Percentiles rank a stretch among this genome's conserved stretches.
These are phyloP conservation scores for Houttuynia cordata DNA, from an alignment of 164 flowering plant species.

Conservation along the genomic window DNA sequence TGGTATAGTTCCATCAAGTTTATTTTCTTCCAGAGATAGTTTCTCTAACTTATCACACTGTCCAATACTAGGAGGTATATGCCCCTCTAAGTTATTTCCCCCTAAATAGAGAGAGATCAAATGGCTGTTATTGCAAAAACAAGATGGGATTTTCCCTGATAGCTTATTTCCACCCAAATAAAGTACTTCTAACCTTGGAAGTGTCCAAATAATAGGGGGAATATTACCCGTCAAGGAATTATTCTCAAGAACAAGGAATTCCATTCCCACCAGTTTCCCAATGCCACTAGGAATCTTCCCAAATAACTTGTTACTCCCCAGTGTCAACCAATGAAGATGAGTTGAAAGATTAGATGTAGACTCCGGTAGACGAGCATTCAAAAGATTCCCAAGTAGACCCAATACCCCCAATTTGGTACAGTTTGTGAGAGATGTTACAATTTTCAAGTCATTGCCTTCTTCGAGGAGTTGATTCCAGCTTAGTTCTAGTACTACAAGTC, in stretches of 20 bases:
- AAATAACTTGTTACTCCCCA: slow-evolving; percentile 13
- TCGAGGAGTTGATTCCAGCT: slow-evolving; percentile 5
- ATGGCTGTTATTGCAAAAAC: slow-evolving; percentile 14
- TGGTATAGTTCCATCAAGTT: slow-evolving; percentile 10
- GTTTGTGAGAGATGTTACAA: slow-evolving; percentile 14
- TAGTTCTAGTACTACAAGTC: not conserved
- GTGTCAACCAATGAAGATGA: not conserved
- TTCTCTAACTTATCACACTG: not conserved
- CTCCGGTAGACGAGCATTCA: slow-evolving; percentile 16
- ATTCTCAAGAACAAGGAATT: not conserved
- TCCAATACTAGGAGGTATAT: slow-evolving; percentile 4
- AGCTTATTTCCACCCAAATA: not conserved
- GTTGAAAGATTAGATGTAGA: slow-evolving; percentile 19
- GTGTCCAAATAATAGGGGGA: slow-evolving; percentile 3
- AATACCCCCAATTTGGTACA: slow-evolving; percentile 9
- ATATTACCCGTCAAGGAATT: slow-evolving; percentile 16
- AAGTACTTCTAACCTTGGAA: not conserved
- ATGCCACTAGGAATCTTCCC: slow-evolving; percentile 27
- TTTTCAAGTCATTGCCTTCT: slow-evolving; percentile 7
- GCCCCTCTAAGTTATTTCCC: slow-evolving; percentile 14
- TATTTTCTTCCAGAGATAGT: slow-evolving; percentile 3
- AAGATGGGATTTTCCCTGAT: slow-evolving; percentile 12
- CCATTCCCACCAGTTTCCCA: slow-evolving; percentile 16
- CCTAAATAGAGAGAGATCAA: slow-evolving; percentile 2
- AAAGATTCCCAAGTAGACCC: not conserved